A percentile compares a stretch with the other conserved stretches of the same genome.
These are phyloP conservation scores for Zygnema circumcarinatum DNA, from an alignment of 139 green algal genomes.

Conservation along the genomic window DNA sequence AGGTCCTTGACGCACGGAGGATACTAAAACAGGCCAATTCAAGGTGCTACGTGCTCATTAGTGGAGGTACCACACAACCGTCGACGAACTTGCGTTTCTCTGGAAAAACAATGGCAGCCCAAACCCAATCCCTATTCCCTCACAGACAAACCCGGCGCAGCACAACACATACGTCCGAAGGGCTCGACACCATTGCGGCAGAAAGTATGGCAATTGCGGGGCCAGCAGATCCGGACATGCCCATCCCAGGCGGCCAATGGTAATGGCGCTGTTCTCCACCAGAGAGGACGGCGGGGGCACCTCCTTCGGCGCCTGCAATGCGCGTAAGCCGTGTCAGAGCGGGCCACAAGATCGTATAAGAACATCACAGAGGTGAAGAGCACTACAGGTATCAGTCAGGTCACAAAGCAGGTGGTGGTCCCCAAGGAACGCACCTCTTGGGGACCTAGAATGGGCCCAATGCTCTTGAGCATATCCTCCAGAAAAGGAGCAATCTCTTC, in stretches of 20 bases:
- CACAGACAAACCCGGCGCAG: no score
- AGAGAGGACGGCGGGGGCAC: conserved; percentile 55
- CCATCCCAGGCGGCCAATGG: conserved; percentile 81
- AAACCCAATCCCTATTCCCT: no score
- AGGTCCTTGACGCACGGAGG: neutral
- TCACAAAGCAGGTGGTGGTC: no score
- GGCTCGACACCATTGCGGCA: conserved; percentile 78
- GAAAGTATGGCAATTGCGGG: conserved; percentile 79
- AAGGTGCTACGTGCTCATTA: no score
- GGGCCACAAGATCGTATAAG: no score
- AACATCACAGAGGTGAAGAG: no score
- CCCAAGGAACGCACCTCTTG: conserved; percentile 23
- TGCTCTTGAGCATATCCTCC: conserved; percentile 64
- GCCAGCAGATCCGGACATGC: conserved; percentile 76
- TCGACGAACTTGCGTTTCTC: no score
- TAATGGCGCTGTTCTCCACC: conserved; percentile 92
- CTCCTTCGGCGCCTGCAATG: neutral
- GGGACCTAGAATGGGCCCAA: conserved; percentile 72
- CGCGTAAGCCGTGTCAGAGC: no score
- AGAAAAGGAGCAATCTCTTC: conserved; percentile 71
- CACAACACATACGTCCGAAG: conserved; percentile 70
- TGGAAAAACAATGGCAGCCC: no score
- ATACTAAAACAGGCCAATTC: neutral
- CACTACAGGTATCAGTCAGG: no score
- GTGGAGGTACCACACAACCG: no score